Percentiles rank a stretch among this genome's conserved stretches.
Conservation (phyloP, 148 eudicot genomes). For the Rhododendron williamsianum region DNA sequence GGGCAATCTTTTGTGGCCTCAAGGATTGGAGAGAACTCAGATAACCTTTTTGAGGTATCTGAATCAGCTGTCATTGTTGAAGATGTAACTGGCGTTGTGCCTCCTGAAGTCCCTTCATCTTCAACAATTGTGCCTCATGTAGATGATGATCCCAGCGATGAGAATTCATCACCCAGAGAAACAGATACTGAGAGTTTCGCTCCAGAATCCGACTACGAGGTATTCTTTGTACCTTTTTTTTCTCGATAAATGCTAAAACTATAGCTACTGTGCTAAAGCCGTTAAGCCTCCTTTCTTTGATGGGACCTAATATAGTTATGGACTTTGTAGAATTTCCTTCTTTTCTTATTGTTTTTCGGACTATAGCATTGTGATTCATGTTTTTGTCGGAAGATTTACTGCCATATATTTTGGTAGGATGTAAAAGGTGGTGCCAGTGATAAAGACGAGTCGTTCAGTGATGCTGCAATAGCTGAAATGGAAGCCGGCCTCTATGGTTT, state of each 20-base stretch:
- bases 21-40: constrained; percentile 6
- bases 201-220: constrained; percentile 43
- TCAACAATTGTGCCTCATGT: constrained; percentile 30
- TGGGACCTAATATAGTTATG: neutral
- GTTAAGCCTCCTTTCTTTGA: neutral
- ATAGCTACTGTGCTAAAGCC: neutral
- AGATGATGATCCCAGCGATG: constrained; percentile 34
- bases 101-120: constrained; percentile 29
- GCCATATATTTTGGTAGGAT: constrained; percentile 36
- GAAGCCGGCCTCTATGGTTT: constrained; percentile 88
- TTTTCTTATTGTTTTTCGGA: neutral
- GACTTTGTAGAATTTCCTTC: neutral
- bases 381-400: neutral
- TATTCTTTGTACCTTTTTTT: constrained; percentile 14
- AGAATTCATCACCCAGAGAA: constrained; percentile 24
- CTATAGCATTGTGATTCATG: neutral
- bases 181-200: constrained; percentile 31
- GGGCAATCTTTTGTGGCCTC: constrained; percentile 1
- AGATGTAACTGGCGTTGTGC: constrained; percentile 38
- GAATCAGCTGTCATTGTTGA: constrained; percentile 45
- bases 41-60: constrained; percentile 14
- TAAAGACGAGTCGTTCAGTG: constrained; percentile 46
- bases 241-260: neutral
- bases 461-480: constrained; percentile 78
- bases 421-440: constrained; percentile 24